phyloP scores from a whole-genome alignment of 2,329 filamentous ascomycete species.

The Aspergillus sergii region DNA sequence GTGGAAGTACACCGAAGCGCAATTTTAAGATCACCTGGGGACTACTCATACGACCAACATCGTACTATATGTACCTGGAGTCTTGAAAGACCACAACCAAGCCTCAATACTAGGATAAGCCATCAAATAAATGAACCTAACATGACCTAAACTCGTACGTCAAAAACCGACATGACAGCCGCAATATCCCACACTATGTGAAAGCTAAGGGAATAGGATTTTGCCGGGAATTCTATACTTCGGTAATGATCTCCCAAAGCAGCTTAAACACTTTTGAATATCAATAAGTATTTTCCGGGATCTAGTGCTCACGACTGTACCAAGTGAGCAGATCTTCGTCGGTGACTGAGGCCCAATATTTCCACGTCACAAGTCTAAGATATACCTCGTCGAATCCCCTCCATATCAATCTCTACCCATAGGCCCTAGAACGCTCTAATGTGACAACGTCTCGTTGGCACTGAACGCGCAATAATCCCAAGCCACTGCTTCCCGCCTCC shows the following conservation, averaged over 20 bases:
- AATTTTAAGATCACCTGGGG: not conserved
- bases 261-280: not conserved
- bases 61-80: too few relatives aligned
- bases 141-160: not conserved
- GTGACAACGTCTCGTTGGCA: not conserved
- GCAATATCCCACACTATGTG: not conserved
- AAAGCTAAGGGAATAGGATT: not conserved
- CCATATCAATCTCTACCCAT: not conserved
- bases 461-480: not conserved
- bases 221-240: not conserved
- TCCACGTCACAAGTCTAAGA: not conserved
- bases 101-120: not conserved
- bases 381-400: not conserved
- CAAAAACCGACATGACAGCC: not conserved
- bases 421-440: not conserved
- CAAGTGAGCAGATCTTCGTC: not conserved
- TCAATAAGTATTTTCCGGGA: not conserved
- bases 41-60: too few relatives aligned
- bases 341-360: not conserved
- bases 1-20: not conserved
- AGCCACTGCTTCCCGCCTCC: not conserved
- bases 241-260: not conserved
- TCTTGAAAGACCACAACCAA: too few relatives aligned
- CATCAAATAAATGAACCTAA: not conserved
- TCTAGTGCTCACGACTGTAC: not conserved